Evolutionary conservation across 73 alveolate genomes (phyloP), one percentile per base, ranked within the genome.

Genomic region (Stentor roeselii): DNA sequence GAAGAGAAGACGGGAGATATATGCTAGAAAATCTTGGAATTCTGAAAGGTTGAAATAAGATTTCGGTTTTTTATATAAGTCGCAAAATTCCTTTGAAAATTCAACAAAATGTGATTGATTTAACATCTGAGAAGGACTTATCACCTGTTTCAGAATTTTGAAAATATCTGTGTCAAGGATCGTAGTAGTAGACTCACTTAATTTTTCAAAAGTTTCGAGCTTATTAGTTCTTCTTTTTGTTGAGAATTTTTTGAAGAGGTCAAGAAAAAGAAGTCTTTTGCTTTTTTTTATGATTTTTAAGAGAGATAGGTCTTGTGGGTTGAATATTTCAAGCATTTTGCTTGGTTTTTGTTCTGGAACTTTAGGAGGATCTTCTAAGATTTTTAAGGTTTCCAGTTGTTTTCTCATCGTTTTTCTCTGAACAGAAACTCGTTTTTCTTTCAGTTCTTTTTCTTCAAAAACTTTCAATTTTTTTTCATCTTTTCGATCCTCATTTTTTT

Each of bases 61-160:
- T 90, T 35, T 59, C 39, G 78, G 74, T 84, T 85, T 84, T 78
- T 42, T 75, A 35, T 0, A 74, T 32, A 50, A 61, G 83, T 88
- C 88, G 85, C n/a, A n/a, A 1, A 76, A 27, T 39, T 76, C 31
- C n/a, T 39, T 34, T 14, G 59, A 27, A 27, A 84, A 78, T 36
- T 85, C 88, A 67, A 78, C 86, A 31, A 78, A 84, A 2, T 6
- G 6, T 11, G 67, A 50, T 50, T 50, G 67, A 50, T 6, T 11
- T 11, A 91, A 42, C 88, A 82, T 85, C 14, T 84, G 31, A 37
- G 42, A 36, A 21, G 78, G 39, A 6, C 88, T 82, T 0, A 76
- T 90, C 42, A 87, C 95, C 60, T 92, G 95, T 89, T 89, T 92
- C 3, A 92, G 84, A 75, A 92, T 27, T 78, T 92, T 92, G 27